Conservation (phyloP, 441 rosid genomes). For the Cnidoscolus chayamansa region DNA sequence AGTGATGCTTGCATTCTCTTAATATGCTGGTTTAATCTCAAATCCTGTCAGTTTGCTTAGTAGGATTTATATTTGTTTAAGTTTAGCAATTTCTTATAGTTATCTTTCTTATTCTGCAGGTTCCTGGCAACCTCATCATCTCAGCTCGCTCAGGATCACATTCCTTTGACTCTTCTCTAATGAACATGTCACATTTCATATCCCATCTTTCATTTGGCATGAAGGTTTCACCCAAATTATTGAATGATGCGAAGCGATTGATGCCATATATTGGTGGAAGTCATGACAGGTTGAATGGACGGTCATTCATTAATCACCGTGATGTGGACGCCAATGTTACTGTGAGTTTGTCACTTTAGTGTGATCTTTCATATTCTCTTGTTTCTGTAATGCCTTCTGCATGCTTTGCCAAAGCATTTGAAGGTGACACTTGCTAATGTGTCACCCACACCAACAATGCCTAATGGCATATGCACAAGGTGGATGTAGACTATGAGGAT, state of each 20-base stretch:
- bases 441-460: not conserved
- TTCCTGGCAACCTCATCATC: slow-evolving; percentile 87
- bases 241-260: slow-evolving; percentile 64
- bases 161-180: slow-evolving; percentile 83
- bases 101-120: slow-evolving; percentile 45
- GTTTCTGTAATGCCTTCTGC: slow-evolving; percentile 7
- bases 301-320: slow-evolving; percentile 67
- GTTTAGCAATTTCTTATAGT: not conserved
- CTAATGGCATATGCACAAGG: not conserved
- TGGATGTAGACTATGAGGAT: slow-evolving; percentile 11
- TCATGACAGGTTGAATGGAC: slow-evolving; percentile 80
- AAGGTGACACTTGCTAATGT: not conserved
- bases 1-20: not conserved
- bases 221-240: slow-evolving; percentile 48
- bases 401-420: slow-evolving; percentile 10
- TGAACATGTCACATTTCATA: slow-evolving; percentile 96
- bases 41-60: not conserved
- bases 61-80: not conserved
- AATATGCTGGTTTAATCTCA: not conserved
- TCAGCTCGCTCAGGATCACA: slow-evolving; percentile 88
- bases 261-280: slow-evolving; percentile 77
- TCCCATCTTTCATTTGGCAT: slow-evolving; percentile 83
- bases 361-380: slow-evolving; percentile 11
- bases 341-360: slow-evolving; percentile 47
- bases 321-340: slow-evolving; percentile 91